Evolutionary conservation across 768 basidiomycete genomes (phyloP).

Genomic region (Mrakia frigida): DNA sequence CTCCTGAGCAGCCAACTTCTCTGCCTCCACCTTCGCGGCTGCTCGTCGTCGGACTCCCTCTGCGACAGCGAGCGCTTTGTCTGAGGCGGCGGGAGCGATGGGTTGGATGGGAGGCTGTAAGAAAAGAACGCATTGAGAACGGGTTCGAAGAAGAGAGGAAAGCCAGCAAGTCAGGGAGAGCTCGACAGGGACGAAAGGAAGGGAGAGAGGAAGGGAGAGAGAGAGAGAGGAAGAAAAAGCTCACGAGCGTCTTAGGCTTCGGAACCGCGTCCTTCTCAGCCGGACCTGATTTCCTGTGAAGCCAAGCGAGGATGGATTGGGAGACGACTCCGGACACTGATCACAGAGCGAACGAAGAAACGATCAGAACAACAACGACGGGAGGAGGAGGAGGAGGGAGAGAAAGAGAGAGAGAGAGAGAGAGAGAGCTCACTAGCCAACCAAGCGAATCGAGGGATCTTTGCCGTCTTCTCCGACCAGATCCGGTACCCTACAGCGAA

Average conservation of each 20-base stretch:
- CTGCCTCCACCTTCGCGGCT: slow-evolving; percentile 14
- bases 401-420: background rate
- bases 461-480: slow-evolving; percentile 18
- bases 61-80: slow-evolving; percentile 23
- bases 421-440: background rate
- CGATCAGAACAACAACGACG: background rate
- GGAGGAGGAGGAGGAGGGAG: background rate
- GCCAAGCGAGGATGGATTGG: slow-evolving; percentile 21
- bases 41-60: slow-evolving; percentile 21
- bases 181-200: background rate
- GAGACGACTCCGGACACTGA: slow-evolving; percentile 27
- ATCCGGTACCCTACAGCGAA: slow-evolving; percentile 1
- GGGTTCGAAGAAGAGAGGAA: background rate
- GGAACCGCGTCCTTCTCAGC: background rate
- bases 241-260: background rate
- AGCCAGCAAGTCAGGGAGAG: background rate
- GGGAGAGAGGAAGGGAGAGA: background rate
- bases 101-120: background rate
- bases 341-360: background rate
- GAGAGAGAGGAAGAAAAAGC: background rate
- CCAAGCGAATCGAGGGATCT: slow-evolving; percentile 30
- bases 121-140: background rate
- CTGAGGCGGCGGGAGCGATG: background rate
- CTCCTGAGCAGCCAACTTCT: background rate
- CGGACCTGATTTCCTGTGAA: slow-evolving; percentile 9